Base-by-base conservation (phyloP, 1,139 yeast species). In the Meyerozyma elateridarum region DNA sequence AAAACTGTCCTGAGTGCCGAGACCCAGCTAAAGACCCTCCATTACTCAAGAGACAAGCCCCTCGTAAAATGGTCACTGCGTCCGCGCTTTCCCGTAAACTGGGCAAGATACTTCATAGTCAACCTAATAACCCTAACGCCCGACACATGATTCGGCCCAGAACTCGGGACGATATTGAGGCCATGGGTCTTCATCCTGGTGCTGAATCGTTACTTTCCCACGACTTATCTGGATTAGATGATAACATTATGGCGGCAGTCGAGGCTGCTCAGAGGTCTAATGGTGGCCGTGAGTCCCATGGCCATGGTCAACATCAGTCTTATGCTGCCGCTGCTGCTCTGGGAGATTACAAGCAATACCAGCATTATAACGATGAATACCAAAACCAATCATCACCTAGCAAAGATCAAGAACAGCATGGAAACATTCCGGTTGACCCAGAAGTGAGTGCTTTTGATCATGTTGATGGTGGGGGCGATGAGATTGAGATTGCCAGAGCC, bases 1-100 rank as follows among this genome's bases (percentile, higher is more conserved):
- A 82, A 37, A 74, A 78, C 37, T 91, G 98, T 52, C 64, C 73
- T 1, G 81, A 77, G 35, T 89, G 97, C 56, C 69, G 85, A 32
- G 70, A 64, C 32, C 60, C 61, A 19, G 44, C 56, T 3, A 49
- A 61, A 32, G 67, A 61, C 19, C 50, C 57, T 8, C 47, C 61
- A 14, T 49, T 56, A 1, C 48, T 64, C 26, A 58, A 59, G 36
- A 47, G 63, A 13, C 44, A 39, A 16, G 31, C 46, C 1, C 36
- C 45, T 6, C 46, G 54, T 15, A 58, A 56, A 44, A 18, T 15
- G n/a, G 15, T 14, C 3, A 5, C 13, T 6, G 15, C 12, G 13
- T 13, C 22, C 3, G 9, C 5, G 6, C 29, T 27, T 13, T 17
- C 22, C 8, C 22, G 29, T 5, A 17, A 18, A 12, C 18, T 17